These are phyloP conservation scores for Cercospora sp. DNA, from an alignment of 2,329 filamentous ascomycete genomes.

Conservation along the genomic window DNA sequence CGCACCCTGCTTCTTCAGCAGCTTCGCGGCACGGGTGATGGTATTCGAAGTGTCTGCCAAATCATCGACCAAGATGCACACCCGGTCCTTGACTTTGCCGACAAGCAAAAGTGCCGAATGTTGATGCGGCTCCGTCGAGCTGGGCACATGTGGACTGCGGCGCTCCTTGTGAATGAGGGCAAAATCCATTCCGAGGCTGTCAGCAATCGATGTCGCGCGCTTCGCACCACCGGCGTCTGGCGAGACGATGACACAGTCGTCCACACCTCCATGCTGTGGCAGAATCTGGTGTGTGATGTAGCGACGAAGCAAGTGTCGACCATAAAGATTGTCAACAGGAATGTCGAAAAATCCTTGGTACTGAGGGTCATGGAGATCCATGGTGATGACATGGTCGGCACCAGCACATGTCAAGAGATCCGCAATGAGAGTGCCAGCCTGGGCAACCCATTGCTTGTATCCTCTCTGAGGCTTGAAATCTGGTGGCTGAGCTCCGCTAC, in stretches of 20 bases:
- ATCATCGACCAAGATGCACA: slow-evolving; percentile 90
- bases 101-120: slow-evolving; percentile 86
- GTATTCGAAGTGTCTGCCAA: slow-evolving; percentile 95
- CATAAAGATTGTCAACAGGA: slow-evolving; percentile 96
- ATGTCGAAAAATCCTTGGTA: slow-evolving; percentile 99
- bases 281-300: slow-evolving; percentile 79
- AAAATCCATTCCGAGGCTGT: slow-evolving; percentile 90
- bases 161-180: slow-evolving; percentile 98
- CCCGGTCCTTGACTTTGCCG: slow-evolving; percentile 76
- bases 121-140: slow-evolving; percentile 14
- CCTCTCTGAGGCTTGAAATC: slow-evolving; percentile 79
- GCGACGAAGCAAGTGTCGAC: slow-evolving; percentile 67
- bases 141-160: slow-evolving; percentile 60
- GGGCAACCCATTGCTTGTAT: slow-evolving; percentile 98
- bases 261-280: slow-evolving; percentile 65
- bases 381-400: slow-evolving; percentile 94
- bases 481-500: slow-evolving; percentile 51
- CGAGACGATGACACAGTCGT: slow-evolving; percentile 73
- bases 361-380: slow-evolving; percentile 94
- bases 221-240: slow-evolving; percentile 97
- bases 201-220: slow-evolving; percentile 90
- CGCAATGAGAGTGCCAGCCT: slow-evolving; percentile 91
- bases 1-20: slow-evolving; percentile 93
- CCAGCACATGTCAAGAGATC: slow-evolving; percentile 93
- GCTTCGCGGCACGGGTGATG: slow-evolving; percentile 90